Percentiles rank a stretch among this genome's conserved stretches.
phyloP scores from a whole-genome alignment of 768 basidiomycete species.

The Agaricus blazei region DNA sequence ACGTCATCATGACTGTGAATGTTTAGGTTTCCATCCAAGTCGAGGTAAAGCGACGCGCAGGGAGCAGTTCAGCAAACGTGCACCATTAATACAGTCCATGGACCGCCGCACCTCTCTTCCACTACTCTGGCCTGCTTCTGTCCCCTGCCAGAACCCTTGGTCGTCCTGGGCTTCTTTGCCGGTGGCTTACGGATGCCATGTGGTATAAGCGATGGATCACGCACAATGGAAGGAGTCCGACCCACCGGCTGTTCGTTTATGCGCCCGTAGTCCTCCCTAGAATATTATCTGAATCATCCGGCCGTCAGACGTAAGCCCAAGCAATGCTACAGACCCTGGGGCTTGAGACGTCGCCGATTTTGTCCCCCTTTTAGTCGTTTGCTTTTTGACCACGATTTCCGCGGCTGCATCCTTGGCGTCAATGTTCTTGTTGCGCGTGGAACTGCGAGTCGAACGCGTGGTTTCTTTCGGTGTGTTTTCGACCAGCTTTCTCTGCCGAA shows the following conservation, averaged over 20 bases:
- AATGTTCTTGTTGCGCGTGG: constrained; percentile 29
- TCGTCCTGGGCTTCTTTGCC: constrained; percentile 37
- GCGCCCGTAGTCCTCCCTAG: not conserved
- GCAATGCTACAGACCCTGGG: constrained; percentile 8
- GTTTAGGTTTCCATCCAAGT: not conserved
- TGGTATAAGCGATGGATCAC: constrained; percentile 1
- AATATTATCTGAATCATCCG: constrained; percentile 1
- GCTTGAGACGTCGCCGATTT: constrained; percentile 8
- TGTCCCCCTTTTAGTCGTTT: constrained; percentile 18
- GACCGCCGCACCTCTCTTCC: not conserved
- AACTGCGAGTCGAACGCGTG: constrained; percentile 42
- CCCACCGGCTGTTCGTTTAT: constrained; percentile 4
- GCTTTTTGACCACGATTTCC: constrained; percentile 15
- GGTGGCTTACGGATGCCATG: constrained; percentile 20
- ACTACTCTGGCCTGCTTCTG: constrained; percentile 4
- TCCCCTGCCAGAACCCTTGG: constrained; percentile 16
- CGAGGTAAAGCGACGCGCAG: not conserved
- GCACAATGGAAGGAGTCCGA: not conserved
- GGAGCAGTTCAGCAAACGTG: not conserved
- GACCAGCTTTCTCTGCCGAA: constrained; percentile 53
- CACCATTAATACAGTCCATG: not conserved
- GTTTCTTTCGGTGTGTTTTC: constrained; percentile 31
- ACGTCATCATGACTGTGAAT: constrained; percentile 7
- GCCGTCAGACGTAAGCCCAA: not conserved
- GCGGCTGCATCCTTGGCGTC: constrained; percentile 20